Base-by-base conservation (phyloP, 202 grass and related monocot species). In the Sporobolus alterniflorus region DNA sequence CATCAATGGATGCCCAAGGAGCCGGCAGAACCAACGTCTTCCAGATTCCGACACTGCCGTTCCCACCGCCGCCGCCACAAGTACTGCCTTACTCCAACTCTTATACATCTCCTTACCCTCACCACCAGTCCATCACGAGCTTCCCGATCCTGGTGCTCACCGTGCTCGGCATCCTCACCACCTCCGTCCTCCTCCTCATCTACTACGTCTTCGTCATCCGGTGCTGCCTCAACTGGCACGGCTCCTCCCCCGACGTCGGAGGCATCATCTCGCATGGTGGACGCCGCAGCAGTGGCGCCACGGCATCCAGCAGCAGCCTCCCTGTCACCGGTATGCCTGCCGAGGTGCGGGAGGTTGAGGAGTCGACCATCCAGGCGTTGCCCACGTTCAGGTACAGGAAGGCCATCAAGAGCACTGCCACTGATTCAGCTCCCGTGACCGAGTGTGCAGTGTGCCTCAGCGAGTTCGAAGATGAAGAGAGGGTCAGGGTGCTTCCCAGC, bases 171-270 rank as follows among this genome's bases (percentile, higher is more conserved):
- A 88, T 96, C 88, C 83, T 98, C 67, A 80, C 83, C 55, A 82
- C 87, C 73, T 83, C 77, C 42, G 12, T 93, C 60, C 74, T 98
- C 69, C 93, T 98, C 74, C 83, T 95, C 78, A 85, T 87, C 85
- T 98, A 98, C 85, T 98, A 98, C 65, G 48, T 98, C 89, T 86
- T 98, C 28, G 87, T 98, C 75, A 87, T 96, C 70, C 90, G 85
- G 7, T 96, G 92, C 89, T 94, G 96, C 82, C 79, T 98, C 69
- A 90, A 80, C 68, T 88, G 73, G 78, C 82, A 89, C 79, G 57
- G 43, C 67, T 75, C 69, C 52, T 69, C 73, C 52, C 64, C 73
- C 64, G 21, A 69, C 18, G 17, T 47, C 11, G 7, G 29, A 13
- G 10, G 40, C 71, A 60, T 65, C 20, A 21, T 82, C 43, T 8